A percentile compares a stretch with the other conserved stretches of the same genome.
Evolutionary conservation across 1,139 yeast species (phyloP).

Genomic region (Debaryomycetaceae sp.): DNA sequence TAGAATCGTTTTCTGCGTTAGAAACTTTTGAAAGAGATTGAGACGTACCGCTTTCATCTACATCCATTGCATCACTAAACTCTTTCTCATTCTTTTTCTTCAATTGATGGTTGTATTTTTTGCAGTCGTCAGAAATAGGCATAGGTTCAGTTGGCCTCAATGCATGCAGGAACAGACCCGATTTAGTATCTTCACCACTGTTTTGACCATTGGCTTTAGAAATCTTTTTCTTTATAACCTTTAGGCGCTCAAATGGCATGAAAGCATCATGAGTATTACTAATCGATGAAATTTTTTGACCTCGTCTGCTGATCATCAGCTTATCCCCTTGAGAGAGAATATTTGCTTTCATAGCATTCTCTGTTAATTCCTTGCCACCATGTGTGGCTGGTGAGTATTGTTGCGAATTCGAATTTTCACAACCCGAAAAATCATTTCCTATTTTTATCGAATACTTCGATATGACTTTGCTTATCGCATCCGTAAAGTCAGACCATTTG

Average conservation of each 20-base stretch:
- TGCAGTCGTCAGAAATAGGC: conserved; percentile 6
- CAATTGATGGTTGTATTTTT: not conserved
- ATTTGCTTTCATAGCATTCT: not conserved
- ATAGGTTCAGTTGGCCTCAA: conserved; percentile 21
- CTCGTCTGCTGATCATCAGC: not conserved
- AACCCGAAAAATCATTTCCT: not conserved
- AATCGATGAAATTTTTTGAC: not conserved
- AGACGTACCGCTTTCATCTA: conserved; percentile 2
- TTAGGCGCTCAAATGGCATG: conserved; percentile 25
- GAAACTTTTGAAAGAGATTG: conserved; percentile 1
- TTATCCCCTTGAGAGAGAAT: not conserved
- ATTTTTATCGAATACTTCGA: conserved; percentile 46
- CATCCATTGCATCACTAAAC: not conserved
- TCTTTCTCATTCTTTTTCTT: not conserved
- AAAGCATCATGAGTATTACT: conserved; percentile 7
- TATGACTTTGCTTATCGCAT: conserved; percentile 59
- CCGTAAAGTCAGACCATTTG: conserved; percentile 52
- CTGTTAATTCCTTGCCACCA: conserved; percentile 1
- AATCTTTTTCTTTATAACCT: conserved; percentile 21
- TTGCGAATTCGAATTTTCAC: not conserved
- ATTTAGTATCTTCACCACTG: conserved; percentile 5
- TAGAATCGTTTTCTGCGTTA: not conserved
- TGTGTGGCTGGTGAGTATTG: conserved; percentile 3
- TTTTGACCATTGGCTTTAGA: not conserved
- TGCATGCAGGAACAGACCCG: conserved; percentile 17